Evolutionary conservation across 495 filamentous ascomycete species (phyloP).

Genomic region (Coniosporium apollinis): DNA sequence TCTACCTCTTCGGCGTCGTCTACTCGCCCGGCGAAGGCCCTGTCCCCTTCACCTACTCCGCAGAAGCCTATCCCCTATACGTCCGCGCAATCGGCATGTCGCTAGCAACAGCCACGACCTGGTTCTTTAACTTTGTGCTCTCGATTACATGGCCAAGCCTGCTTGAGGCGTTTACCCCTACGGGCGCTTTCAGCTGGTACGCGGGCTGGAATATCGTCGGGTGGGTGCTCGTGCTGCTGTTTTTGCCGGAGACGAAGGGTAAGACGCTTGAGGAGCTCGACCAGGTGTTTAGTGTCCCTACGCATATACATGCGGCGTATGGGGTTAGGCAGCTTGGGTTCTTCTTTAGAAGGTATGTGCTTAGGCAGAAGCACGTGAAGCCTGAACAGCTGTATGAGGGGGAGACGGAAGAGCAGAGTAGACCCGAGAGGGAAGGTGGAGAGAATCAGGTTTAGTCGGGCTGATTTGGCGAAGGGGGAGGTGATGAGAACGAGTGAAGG

Average conservation of each 20-base stretch:
- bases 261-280: slow-evolving; percentile 16
- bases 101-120: slow-evolving; percentile 3
- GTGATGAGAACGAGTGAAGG: too few species aligned
- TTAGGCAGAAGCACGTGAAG: slow-evolving; percentile 6
- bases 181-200: slow-evolving; percentile 43
- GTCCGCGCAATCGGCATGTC: slow-evolving; percentile 53
- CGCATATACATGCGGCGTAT: slow-evolving; percentile 6
- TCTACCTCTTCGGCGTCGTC: slow-evolving; percentile 57
- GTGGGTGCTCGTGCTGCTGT: slow-evolving; percentile 36
- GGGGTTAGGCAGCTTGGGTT: slow-evolving; percentile 7
- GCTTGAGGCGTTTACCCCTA: slow-evolving; percentile 28
- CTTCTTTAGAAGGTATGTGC: slow-evolving; percentile 11
- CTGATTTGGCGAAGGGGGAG: too few species aligned
- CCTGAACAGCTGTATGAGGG: slow-evolving; percentile 5
- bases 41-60: slow-evolving; percentile 71
- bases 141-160: slow-evolving; percentile 37
- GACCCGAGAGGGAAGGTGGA: too few species aligned
- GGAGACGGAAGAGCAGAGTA: slow-evolving; percentile 1
- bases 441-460: too few species aligned
- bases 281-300: slow-evolving; percentile 13
- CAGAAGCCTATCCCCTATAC: slow-evolving; percentile 64
- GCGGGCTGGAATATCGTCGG: slow-evolving; percentile 38
- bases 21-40: slow-evolving; percentile 72
- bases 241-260: slow-evolving; percentile 15
- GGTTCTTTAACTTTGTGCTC: slow-evolving; percentile 19